phyloP scores from a whole-genome alignment of 1,139 yeast genomes.

The Suhomyces terraborum region DNA sequence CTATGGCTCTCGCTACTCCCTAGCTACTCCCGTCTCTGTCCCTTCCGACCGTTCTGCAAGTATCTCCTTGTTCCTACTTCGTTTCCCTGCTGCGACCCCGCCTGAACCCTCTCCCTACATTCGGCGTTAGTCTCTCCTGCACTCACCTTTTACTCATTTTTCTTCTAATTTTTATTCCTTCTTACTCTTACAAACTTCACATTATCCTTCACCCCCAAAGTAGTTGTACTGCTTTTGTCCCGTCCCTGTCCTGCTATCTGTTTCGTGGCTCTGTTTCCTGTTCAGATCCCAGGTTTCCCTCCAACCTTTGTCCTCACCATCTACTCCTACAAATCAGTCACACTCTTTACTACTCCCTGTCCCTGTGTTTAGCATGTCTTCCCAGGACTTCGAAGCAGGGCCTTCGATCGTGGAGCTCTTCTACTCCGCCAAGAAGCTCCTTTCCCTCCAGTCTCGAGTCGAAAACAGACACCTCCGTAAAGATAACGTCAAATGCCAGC shows the following conservation, averaged over 20 bases:
- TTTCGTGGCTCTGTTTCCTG: background rate
- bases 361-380: conserved; percentile 12
- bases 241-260: no score
- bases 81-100: conserved; percentile 1
- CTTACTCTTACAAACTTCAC: background rate
- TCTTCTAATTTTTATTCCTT: conserved; percentile 3
- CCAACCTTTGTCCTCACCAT: background rate
- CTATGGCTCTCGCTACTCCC: no score
- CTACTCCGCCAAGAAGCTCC: conserved; percentile 44
- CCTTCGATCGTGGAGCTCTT: conserved; percentile 49
- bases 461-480: conserved; percentile 45
- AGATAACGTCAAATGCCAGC: conserved; percentile 30
- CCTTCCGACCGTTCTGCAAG: no score
- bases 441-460: conserved; percentile 43
- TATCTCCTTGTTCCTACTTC: background rate
- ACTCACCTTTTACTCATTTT: conserved; percentile 1
- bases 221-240: background rate
- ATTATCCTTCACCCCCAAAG: background rate
- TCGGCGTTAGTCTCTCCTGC: background rate
- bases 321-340: background rate
- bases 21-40: no score
- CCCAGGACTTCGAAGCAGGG: conserved; percentile 22
- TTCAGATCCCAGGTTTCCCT: background rate
- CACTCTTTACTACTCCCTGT: background rate
- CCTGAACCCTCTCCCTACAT: background rate